These are phyloP conservation scores for Gynostemma pentaphyllum DNA, from an alignment of 306 rosid genomes.

Conservation along the genomic window DNA sequence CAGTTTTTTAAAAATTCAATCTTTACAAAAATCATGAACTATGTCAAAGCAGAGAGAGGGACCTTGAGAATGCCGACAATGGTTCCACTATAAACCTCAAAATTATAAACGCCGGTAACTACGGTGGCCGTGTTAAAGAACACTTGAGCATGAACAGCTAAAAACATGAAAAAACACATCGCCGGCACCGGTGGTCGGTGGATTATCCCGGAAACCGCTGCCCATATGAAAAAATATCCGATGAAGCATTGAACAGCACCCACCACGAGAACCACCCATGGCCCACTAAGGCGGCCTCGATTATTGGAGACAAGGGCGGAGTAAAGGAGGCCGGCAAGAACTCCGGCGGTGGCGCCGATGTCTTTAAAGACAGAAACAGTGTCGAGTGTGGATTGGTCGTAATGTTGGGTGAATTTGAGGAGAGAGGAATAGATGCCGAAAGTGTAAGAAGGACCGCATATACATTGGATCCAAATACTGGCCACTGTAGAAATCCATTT, in stretches of 20 bases:
- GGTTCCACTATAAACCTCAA: conserved; percentile 56
- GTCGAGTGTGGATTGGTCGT: conserved; percentile 78
- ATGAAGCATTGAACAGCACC: conserved; percentile 49
- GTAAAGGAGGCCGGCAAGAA: conserved; percentile 66
- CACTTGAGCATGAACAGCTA: conserved; percentile 61
- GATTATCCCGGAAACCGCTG: conserved; percentile 51
- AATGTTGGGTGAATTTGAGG: conserved; percentile 53
- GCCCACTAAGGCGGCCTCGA: conserved; percentile 26
- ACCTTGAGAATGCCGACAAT: conserved; percentile 84
- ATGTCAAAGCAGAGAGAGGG: neutral
- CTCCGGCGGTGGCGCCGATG: conserved; percentile 65
- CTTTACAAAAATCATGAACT: neutral
- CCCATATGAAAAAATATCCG: conserved; percentile 64
- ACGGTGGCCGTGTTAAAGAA: conserved; percentile 63
- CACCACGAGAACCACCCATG: conserved; percentile 45
- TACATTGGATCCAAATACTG: conserved; percentile 69
- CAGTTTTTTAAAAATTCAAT: too few relatives aligned
- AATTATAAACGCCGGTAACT: conserved; percentile 56
- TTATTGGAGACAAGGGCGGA: conserved; percentile 33
- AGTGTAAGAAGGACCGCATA: conserved; percentile 76
- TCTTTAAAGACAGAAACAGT: conserved; percentile 78
- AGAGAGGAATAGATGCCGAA: conserved; percentile 67
- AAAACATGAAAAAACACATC: conserved; percentile 49
- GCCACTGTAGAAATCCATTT: conserved; percentile 57
- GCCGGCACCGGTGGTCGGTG: conserved; percentile 43